Evolutionary conservation across 768 basidiomycete species (phyloP), one percentile per base, ranked within the genome.

Genomic region (Amanita fuliginea): DNA sequence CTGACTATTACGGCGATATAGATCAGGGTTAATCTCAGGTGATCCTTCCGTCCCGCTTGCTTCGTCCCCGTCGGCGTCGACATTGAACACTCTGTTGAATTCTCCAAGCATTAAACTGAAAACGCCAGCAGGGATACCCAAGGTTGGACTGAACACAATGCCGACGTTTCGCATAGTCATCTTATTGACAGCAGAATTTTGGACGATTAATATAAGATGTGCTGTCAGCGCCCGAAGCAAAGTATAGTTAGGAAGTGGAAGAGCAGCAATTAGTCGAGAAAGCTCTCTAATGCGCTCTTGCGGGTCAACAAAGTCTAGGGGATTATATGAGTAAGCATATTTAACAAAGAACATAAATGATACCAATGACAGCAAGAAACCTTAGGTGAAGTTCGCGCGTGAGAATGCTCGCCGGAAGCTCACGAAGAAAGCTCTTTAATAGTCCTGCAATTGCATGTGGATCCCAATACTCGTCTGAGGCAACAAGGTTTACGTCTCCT

Each of bases 121-220:
- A 37, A 97, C 88, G 6, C 91, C 91, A 3, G 95, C 95, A n/a
- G 95, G 95, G 57, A 99, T 96, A 39, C 92, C 93, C 10, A 99
- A 73, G 0, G 96, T 98, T 2, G 96, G 96, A 55, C 92, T 94
- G 68, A 98, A 97, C 19, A 98, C 95, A 53, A 99, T 98, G 14
- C 95, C 94, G 22, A 99, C 91, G 62, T 99, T 99, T 41, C 95
- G 82, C 80, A 98, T 84, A 36, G 87, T 94, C 96, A 99, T 99
- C 73, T 94, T 98, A 80, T 96, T 96, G 51, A 86, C 68, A 37
- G 75, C 58, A 14, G 92, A 79, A 61, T 98, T 93, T 64, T 91
- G 85, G 40, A 98, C 92, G 57, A 99, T 87, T 39, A 93, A 73
- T 56, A 97, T 96, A 53, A 99, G 73, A 65, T 99, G 95, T 21